phyloP scores from a whole-genome alignment of 768 basidiomycete genomes.

The Pisolithus albus region DNA sequence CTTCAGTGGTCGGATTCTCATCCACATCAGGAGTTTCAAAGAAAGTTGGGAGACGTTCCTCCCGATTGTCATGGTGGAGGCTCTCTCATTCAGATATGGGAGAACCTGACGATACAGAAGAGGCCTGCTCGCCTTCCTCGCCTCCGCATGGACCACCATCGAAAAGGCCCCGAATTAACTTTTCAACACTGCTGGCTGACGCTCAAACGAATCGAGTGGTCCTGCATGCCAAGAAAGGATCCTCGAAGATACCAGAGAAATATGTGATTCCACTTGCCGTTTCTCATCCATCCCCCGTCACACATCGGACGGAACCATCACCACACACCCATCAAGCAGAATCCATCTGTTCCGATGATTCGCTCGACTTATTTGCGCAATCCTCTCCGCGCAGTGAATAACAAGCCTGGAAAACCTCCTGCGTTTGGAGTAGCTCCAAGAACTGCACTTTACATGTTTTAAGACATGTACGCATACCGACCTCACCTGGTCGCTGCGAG shows the following conservation, averaged over 20 bases:
- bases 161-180: slow-evolving; percentile 24
- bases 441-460: too few species aligned
- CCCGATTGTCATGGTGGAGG: slow-evolving; percentile 9
- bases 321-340: not conserved
- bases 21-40: not conserved
- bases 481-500: too few species aligned
- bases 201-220: slow-evolving; percentile 32
- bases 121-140: slow-evolving; percentile 10
- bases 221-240: slow-evolving; percentile 23
- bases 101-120: slow-evolving; percentile 13
- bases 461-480: too few species aligned
- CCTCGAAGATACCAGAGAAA: slow-evolving; percentile 13
- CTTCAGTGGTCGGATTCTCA: not conserved
- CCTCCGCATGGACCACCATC: slow-evolving; percentile 6
- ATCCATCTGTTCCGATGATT: slow-evolving; percentile 39
- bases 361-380: slow-evolving; percentile 40
- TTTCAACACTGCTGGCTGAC: slow-evolving; percentile 35
- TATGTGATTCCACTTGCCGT: slow-evolving; percentile 4
- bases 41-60: slow-evolving; percentile 5
- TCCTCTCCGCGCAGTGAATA: slow-evolving; percentile 19
- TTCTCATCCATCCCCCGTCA: slow-evolving; percentile 1
- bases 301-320: not conserved
- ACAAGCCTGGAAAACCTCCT: too few species aligned
- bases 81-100: slow-evolving; percentile 10
- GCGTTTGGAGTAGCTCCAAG: too few species aligned